Conservation (phyloP, 2,329 filamentous ascomycete species). For the Ceratocystis smalleyi region DNA sequence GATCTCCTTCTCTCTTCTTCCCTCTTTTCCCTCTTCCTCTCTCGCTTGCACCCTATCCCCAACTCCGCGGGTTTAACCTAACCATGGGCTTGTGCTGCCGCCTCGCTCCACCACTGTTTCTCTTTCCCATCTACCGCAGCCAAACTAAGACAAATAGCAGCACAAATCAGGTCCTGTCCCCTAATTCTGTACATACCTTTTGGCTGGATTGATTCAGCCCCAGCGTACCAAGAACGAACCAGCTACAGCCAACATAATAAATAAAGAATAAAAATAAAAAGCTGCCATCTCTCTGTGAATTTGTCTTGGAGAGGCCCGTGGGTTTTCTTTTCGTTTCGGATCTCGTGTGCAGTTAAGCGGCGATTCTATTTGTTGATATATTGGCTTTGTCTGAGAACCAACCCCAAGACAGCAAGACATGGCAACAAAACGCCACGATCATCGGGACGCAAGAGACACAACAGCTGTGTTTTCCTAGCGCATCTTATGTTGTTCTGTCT, state of each 20-base stretch:
- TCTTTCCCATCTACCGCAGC: too few species aligned
- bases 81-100: too few species aligned
- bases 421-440: neutral
- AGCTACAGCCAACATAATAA: too few species aligned
- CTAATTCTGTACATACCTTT: neutral
- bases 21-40: too few species aligned
- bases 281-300: neutral
- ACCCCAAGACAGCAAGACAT: too few species aligned
- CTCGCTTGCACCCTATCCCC: too few species aligned
- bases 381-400: neutral
- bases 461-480: neutral
- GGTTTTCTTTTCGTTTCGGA: neutral
- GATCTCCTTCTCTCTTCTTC: too few species aligned
- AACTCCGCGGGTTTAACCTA: too few species aligned
- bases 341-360: neutral
- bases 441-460: neutral
- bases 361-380: neutral
- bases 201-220: neutral
- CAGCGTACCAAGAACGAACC: neutral
- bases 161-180: too few species aligned
- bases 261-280: neutral
- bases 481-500: neutral
- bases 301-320: neutral
- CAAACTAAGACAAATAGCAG: too few species aligned
- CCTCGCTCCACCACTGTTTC: too few species aligned